These are phyloP conservation scores for Balansia obtecta DNA, from an alignment of 2,329 filamentous ascomycete species.

Conservation along the genomic window DNA sequence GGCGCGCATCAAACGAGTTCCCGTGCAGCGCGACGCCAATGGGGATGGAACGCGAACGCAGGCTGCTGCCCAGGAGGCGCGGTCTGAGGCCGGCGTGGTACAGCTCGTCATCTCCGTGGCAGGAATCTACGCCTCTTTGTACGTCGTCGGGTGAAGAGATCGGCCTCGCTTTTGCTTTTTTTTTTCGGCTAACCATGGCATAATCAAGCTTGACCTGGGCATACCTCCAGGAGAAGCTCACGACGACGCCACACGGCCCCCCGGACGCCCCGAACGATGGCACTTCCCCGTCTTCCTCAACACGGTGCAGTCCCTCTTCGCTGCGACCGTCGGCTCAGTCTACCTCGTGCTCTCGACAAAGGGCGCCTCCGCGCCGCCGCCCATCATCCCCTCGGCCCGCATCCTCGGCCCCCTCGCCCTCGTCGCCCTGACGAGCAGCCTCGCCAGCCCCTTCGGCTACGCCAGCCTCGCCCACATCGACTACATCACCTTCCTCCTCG, in stretches of 20 bases:
- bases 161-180: no score
- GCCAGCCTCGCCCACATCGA: slow-evolving; percentile 86
- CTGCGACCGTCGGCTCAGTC: slow-evolving; percentile 65
- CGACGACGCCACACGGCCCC: slow-evolving; percentile 74
- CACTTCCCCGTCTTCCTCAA: slow-evolving; percentile 92
- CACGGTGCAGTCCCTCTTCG: slow-evolving; percentile 86
- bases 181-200: background rate
- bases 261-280: slow-evolving; percentile 58
- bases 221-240: slow-evolving; percentile 92
- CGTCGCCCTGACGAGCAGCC: slow-evolving; percentile 75
- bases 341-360: slow-evolving; percentile 61
- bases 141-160: slow-evolving; percentile 20
- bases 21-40: slow-evolving; percentile 44
- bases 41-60: slow-evolving; percentile 13
- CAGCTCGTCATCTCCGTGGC: slow-evolving; percentile 80
- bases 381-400: slow-evolving; percentile 63
- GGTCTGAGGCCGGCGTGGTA: slow-evolving; percentile 48
- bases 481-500: slow-evolving; percentile 95
- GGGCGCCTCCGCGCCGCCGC: slow-evolving; percentile 31
- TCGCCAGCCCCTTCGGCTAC: slow-evolving; percentile 93
- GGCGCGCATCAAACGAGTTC: slow-evolving; percentile 61
- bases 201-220: slow-evolving; percentile 88
- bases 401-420: slow-evolving; percentile 72
- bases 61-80: slow-evolving; percentile 9
- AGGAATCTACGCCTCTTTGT: slow-evolving; percentile 97